Evolutionary conservation across 75 land plant species (phyloP), one percentile per base, ranked within the genome.

Genomic region (Ceratopteris richardii): DNA sequence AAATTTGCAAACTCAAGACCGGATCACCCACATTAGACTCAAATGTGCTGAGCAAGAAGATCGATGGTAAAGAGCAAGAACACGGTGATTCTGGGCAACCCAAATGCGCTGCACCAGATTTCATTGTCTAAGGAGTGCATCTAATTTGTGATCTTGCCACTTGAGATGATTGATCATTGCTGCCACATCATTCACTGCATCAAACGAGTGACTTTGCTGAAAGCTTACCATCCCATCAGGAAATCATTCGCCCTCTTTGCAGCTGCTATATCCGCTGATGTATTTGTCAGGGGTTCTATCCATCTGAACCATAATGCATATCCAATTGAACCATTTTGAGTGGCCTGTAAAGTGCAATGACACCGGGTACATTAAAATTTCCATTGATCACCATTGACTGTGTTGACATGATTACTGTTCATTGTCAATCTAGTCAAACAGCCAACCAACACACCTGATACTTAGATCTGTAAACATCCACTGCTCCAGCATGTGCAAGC

Each of bases 301-400:
- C 78, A 82, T 9, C 53, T 30, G 10, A 60, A 57, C 33, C 67
- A 68, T 21, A 66, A 37, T 30, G 55, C 63, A 1, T 79, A 36
- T 21, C 85, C 82, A 23, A 82, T 69, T 19, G 39, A 37, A 0
- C 85, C 85, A 6, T 69, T 58, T 65, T 82, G 82, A 11, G 47
- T 57, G 3, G 43, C 56, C 85, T 82, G 58, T 42, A 62, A 2
- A 26, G 19, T n/a, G 11, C 31, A 1, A 36, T 20, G 14, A 53
- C 21, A n/a, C 58, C 27, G 22, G 22, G 9, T 19, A 1, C 54
- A 24, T 26, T 28, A 52, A 28, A 52, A 14, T 25, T 23, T 52
- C 27, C 16, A 22, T 17, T 48, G 18, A 48, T 10, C 18, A 48
- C n/a, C n/a, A n/a, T n/a, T n/a, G n/a, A n/a, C n/a, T n/a, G n/a